A percentile compares a stretch with the other conserved stretches of the same genome.
Evolutionary conservation across 129 eudicot species (phyloP).

Genomic region (Mikania micrantha): DNA sequence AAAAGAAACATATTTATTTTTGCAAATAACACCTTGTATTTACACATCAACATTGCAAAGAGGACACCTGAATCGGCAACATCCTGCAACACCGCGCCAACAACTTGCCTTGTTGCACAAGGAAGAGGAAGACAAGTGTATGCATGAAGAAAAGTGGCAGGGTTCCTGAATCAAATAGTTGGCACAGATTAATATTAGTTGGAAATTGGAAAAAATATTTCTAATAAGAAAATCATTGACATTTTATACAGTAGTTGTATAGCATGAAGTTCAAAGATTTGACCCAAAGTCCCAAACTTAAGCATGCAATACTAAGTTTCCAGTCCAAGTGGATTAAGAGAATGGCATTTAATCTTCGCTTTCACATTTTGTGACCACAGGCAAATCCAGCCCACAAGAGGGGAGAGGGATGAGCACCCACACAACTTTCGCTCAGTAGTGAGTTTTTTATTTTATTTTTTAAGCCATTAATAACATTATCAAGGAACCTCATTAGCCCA

Average conservation of each 20-base stretch:
- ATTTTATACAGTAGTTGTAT: background rate
- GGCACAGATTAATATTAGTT: background rate
- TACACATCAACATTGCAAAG: constrained; percentile 91
- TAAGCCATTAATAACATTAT: background rate
- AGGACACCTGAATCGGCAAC: constrained; percentile 95
- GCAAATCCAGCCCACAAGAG: background rate
- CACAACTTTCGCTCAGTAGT: background rate
- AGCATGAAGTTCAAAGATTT: background rate
- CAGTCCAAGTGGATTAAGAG: background rate
- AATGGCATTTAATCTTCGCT: background rate
- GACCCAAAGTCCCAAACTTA: background rate
- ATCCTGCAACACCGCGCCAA: constrained; percentile 88
- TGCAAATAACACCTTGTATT: constrained; percentile 58
- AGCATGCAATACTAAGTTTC: background rate
- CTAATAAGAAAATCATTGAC: background rate
- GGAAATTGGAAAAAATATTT: background rate
- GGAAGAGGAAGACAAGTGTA: constrained; percentile 94
- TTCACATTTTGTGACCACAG: background rate
- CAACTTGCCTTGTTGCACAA: constrained; percentile 90
- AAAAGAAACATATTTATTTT: background rate
- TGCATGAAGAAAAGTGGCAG: constrained; percentile 96
- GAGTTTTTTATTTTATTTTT: background rate
- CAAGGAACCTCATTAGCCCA: background rate
- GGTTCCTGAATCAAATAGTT: constrained; percentile 59
- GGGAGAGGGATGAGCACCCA: background rate